Base-by-base conservation (phyloP, 495 filamentous ascomycete genomes). In the Platismatia glauca region DNA sequence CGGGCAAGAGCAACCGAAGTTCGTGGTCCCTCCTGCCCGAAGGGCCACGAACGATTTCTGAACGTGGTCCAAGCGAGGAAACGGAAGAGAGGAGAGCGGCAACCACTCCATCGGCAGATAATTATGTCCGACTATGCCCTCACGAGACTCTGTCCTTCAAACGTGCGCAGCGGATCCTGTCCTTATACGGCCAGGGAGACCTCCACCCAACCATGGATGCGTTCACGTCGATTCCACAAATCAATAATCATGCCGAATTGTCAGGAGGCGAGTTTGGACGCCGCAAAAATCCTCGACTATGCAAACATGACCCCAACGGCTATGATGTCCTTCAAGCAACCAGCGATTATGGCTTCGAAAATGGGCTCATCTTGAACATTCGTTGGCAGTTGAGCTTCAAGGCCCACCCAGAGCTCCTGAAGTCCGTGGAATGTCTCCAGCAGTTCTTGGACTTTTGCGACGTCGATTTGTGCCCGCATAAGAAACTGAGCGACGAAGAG, bases 261-360 rank as follows among this genome's bases (percentile, higher is more conserved):
- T 53, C 50, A 33, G 27, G 15, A 33, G 50, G 50, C 27, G 50
- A 53, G 29, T 53, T 53, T 53, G 50, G 50, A 33, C 50, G 50
- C 33, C 50, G 50, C 29, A 53, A 53, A 31, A 27, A 53, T 53
- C 50, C 50, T 0, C 27, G 50, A 20, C 50, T 53, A 27, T 53
- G 50, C 29, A 53, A 53, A 20, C 50, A 53, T 15, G 50, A 53
- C 11, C 50, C 50, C 29, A 53, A 34, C 29, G 50, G 50, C 50
- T 53, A 53, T 33, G 50, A 53, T 22, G 50, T 53, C 50, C 50
- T 53, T 53, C 50, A 53, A 33, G 50, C 50, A 53, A 53, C 50
- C 29, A 53, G 50, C 29, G 50, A 53, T 29, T 53, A 53, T 12
- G 50, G 29, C 7, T 53, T 53, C 50, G 50, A 53, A 20, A 33